These are phyloP conservation scores for Peronospora destructor DNA, from an alignment of 352 stramenopile species.

Conservation along the genomic window DNA sequence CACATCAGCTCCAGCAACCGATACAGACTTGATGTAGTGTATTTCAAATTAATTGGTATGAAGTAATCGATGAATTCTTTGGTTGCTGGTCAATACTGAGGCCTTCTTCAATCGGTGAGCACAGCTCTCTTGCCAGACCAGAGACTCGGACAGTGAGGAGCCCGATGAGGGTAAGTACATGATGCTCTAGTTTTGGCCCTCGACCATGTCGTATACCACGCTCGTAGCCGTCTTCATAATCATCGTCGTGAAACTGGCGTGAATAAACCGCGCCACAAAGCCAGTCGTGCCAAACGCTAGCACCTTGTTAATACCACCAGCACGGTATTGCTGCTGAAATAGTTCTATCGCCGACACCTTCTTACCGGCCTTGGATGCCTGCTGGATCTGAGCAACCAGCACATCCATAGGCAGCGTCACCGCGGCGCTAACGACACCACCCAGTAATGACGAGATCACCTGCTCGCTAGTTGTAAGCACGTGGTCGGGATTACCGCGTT, in stretches of 20 bases:
- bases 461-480: conserved; percentile 68
- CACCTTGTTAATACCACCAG: conserved; percentile 73
- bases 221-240: conserved; percentile 86
- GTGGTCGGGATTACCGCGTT: conserved; percentile 50
- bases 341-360: conserved; percentile 71
- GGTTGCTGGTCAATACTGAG: conserved; percentile 11
- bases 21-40: conserved; percentile 5
- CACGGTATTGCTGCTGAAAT: conserved; percentile 68
- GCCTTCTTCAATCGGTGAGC: conserved; percentile 17
- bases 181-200: conserved; percentile 30
- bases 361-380: conserved; percentile 81
- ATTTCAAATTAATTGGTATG: neutral
- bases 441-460: conserved; percentile 75
- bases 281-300: conserved; percentile 76
- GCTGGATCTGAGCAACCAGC: conserved; percentile 90
- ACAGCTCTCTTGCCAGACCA: conserved; percentile 10
- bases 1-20: conserved; percentile 1
- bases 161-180: conserved; percentile 3
- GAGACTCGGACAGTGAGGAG: conserved; percentile 10
- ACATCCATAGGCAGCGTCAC: conserved; percentile 90
- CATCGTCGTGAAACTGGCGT: conserved; percentile 87
- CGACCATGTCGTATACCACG: conserved; percentile 77
- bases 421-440: conserved; percentile 68
- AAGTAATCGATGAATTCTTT: conserved; percentile 12
- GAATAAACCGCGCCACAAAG: conserved; percentile 61